A percentile compares a stretch with the other conserved stretches of the same genome.
Conservation (phyloP, 768 basidiomycete genomes). For the Obba rivulosa region DNA sequence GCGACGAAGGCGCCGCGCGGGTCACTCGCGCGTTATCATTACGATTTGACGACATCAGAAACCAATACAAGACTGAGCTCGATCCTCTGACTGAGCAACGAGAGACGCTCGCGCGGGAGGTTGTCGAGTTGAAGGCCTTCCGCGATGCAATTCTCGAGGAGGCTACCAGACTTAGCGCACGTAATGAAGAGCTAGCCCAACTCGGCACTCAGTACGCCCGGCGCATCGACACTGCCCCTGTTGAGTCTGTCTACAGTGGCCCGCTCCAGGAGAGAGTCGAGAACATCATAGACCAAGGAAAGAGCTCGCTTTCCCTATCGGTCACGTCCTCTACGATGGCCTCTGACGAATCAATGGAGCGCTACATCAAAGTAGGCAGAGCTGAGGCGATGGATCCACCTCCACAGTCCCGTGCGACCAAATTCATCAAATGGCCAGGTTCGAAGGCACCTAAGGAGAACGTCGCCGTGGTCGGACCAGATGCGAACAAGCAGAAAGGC, state of each 20-base stretch:
- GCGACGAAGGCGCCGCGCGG: conserved; percentile 18
- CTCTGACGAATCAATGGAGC: conserved; percentile 45
- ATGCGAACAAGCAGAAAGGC: conserved; percentile 18
- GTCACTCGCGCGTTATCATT: conserved; percentile 68
- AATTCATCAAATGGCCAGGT: conserved; percentile 69
- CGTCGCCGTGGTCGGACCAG: conserved; percentile 17
- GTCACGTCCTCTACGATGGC: conserved; percentile 39
- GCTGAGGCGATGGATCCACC: conserved; percentile 37
- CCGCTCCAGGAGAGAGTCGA: conserved; percentile 11
- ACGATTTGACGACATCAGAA: conserved; percentile 83
- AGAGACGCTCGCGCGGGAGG: conserved; percentile 73
- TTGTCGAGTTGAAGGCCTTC: conserved; percentile 79
- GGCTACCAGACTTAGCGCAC: conserved; percentile 81
- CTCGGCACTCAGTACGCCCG: conserved; percentile 79
- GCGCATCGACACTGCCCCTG: conserved; percentile 51
- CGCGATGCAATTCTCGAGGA: conserved; percentile 89
- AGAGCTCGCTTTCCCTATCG: conserved; percentile 19
- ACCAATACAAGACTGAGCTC: conserved; percentile 83
- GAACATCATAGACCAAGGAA: conserved; percentile 9
- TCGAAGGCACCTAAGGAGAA: conserved; percentile 44
- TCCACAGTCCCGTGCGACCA: conserved; percentile 45
- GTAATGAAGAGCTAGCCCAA: conserved; percentile 91
- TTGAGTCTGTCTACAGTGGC: background rate
- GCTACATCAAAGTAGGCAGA: conserved; percentile 32
- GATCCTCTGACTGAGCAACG: conserved; percentile 78